Conservation (phyloP, 208 protist genomes). For the Leishmania martiniquensis region DNA sequence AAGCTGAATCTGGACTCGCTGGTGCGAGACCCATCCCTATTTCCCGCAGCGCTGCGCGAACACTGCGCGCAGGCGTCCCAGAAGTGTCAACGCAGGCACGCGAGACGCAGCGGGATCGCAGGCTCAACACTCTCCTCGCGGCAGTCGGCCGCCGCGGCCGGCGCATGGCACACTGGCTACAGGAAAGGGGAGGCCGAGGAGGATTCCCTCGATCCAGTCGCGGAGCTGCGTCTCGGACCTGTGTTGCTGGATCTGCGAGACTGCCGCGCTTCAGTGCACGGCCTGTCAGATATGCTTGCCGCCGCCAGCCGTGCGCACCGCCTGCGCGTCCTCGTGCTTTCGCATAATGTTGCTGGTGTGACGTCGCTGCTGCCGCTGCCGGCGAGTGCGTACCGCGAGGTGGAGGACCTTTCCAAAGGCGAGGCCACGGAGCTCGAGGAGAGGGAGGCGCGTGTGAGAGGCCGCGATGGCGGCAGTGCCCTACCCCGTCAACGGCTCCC, state of each 20-base stretch:
- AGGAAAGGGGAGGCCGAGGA: not conserved
- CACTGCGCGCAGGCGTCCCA: not conserved
- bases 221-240: conserved; percentile 50
- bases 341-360: conserved; percentile 46
- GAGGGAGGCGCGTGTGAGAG: not conserved
- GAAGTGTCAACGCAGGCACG: not conserved
- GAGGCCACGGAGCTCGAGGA: not conserved
- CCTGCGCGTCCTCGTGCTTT: conserved; percentile 41
- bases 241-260: conserved; percentile 56
- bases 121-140: not conserved
- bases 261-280: conserved; percentile 61
- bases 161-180: not conserved
- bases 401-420: conserved; percentile 1
- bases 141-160: not conserved
- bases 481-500: not conserved
- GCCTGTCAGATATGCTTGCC: conserved; percentile 65
- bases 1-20: conserved; percentile 50
- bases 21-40: conserved; percentile 42
- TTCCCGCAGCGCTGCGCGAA: conserved; percentile 33
- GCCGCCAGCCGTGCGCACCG: conserved; percentile 64
- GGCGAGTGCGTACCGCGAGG: conserved; percentile 12
- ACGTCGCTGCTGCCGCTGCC: conserved; percentile 32
- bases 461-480: not conserved
- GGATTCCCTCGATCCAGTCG: not conserved
- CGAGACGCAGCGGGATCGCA: not conserved